Percentiles rank a stretch among this genome's conserved stretches.
These are phyloP conservation scores for Furcasterigmium sp. DNA, from an alignment of 2,329 filamentous ascomycete genomes.

Conservation along the genomic window DNA sequence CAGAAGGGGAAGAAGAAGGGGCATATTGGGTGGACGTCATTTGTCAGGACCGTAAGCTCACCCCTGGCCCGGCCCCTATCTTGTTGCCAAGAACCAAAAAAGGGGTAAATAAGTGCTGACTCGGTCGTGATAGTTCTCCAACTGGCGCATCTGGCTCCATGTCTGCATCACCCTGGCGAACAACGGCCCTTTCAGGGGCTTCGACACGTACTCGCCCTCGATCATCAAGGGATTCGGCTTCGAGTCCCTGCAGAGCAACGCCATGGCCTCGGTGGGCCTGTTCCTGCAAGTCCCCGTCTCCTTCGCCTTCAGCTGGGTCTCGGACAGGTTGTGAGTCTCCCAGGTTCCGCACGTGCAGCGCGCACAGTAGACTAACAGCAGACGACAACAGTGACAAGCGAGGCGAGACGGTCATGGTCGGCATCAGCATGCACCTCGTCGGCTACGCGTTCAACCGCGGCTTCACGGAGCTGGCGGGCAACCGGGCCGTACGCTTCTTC, in stretches of 20 bases:
- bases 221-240: constrained; percentile 28
- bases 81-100: not conserved
- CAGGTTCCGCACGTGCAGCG: constrained; percentile 16
- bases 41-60: constrained; percentile 23
- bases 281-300: constrained; percentile 27
- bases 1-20: constrained; percentile 23
- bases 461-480: constrained; percentile 36
- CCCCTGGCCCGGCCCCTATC: too few species aligned
- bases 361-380: not conserved
- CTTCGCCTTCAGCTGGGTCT: constrained; percentile 21
- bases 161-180: constrained; percentile 21
- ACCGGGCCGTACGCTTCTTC: constrained; percentile 41
- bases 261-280: constrained; percentile 26
- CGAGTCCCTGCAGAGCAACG: constrained; percentile 23
- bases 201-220: constrained; percentile 22
- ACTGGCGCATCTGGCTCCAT: constrained; percentile 30
- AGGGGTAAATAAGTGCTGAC: not conserved
- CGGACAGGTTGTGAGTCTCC: constrained; percentile 40
- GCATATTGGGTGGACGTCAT: constrained; percentile 22
- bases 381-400: constrained; percentile 31
- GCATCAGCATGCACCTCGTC: constrained; percentile 38
- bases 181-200: constrained; percentile 19
- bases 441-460: constrained; percentile 49
- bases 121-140: constrained; percentile 30
- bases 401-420: constrained; percentile 46